Evolutionary conservation across 192 early-diverging fungal species (phyloP).

Genomic region (Umbelopsis sp.): DNA sequence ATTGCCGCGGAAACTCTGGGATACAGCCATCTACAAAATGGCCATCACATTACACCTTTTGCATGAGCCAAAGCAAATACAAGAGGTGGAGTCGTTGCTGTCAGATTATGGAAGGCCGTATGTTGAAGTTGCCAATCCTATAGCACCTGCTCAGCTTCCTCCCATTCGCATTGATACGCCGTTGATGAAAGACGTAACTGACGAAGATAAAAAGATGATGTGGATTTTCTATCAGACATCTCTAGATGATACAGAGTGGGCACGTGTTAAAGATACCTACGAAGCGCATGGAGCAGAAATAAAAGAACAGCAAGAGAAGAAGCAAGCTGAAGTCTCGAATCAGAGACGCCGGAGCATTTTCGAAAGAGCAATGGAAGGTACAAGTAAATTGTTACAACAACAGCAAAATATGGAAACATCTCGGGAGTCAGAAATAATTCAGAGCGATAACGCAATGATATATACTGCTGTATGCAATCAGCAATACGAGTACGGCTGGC

Average conservation of each 20-base stretch:
- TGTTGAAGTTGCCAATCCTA: conserved; percentile 23
- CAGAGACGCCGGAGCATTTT: background rate
- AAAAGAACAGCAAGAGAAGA: background rate
- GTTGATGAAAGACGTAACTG: conserved; percentile 28
- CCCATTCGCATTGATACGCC: conserved; percentile 21
- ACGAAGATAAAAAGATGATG: conserved; percentile 17
- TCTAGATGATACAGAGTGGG: conserved; percentile 19
- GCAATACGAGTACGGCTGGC: conserved; percentile 33
- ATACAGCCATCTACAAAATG: conserved; percentile 25
- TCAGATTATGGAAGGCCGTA: conserved; percentile 27
- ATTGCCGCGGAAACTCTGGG: conserved; percentile 28
- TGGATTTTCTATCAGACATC: conserved; percentile 31
- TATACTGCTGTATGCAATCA: conserved; percentile 24
- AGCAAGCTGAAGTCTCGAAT: background rate
- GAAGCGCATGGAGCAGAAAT: conserved; percentile 4
- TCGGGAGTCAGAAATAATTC: background rate
- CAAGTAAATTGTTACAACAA: background rate
- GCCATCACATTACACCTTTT: conserved; percentile 29
- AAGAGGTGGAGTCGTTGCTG: conserved; percentile 21
- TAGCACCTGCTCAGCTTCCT: conserved; percentile 16
- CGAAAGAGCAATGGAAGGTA: conserved; percentile 13
- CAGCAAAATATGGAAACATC: background rate
- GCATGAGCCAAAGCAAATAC: conserved; percentile 19
- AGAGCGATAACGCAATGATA: conserved; percentile 27
- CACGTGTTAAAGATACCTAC: conserved; percentile 1